Percentiles rank a stretch among this genome's conserved stretches.
These are phyloP conservation scores for Tylopilus sp. DNA, from an alignment of 768 basidiomycete species.

Conservation along the genomic window DNA sequence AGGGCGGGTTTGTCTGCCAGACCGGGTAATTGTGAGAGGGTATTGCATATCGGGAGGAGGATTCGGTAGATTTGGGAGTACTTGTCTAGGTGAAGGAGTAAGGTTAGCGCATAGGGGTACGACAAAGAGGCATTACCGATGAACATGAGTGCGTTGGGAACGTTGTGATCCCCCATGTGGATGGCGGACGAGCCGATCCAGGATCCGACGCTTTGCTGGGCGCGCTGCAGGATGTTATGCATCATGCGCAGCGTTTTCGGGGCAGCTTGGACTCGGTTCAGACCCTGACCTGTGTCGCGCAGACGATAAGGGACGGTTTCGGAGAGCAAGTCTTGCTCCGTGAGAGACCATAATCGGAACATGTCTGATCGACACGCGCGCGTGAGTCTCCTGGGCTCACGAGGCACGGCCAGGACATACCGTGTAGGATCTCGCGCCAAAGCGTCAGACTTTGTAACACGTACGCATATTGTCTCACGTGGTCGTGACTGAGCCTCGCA, in stretches of 20 bases:
- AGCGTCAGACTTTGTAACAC: conserved; percentile 83
- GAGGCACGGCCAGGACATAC: conserved; percentile 35
- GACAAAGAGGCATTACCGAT: conserved; percentile 46
- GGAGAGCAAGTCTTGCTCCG: conserved; percentile 79
- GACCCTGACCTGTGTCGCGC: conserved; percentile 86
- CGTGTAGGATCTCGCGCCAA: conserved; percentile 84
- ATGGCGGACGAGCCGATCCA: conserved; percentile 88
- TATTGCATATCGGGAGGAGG: conserved; percentile 81
- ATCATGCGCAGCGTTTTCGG: conserved; percentile 90
- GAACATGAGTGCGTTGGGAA: conserved; percentile 69
- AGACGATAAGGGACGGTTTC: conserved; percentile 73
- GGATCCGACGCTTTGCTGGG: conserved; percentile 73
- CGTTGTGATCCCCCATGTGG: conserved; percentile 82
- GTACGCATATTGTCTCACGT: conserved; percentile 81
- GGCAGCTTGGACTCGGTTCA: conserved; percentile 83
- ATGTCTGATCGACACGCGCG: conserved; percentile 51
- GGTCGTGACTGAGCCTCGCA: conserved; percentile 79
- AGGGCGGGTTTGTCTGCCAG: conserved; percentile 67
- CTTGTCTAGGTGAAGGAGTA: conserved; percentile 48
- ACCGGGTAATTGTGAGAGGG: conserved; percentile 67
- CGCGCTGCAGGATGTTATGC: conserved; percentile 82
- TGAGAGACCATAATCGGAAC: conserved; percentile 82
- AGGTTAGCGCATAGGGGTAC: too few species aligned
- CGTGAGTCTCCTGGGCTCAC: neutral
- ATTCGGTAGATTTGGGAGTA: conserved; percentile 92